Evolutionary conservation across 164 flowering plant genomes (phyloP), one percentile per base, ranked within the genome.

Genomic region (Warburgia ugandensis): DNA sequence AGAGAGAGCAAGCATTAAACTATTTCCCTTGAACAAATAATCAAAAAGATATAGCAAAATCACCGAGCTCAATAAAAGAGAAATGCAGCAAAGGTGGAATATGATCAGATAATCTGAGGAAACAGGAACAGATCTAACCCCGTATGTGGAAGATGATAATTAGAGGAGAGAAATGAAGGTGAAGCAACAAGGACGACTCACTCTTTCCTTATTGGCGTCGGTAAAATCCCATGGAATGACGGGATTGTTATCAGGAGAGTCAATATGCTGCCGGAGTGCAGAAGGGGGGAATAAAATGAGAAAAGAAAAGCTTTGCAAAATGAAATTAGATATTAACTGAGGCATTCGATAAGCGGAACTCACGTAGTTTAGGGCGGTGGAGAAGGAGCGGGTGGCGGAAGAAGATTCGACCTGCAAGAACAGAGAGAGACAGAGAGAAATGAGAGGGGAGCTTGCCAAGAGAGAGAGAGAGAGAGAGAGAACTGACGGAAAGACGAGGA

Each of bases 281-380:
- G 47, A 20, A 7, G 31, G 26, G 20, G 40, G 31, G n/a, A 17
- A 10, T 4, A 23, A 16, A 6, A 28, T 8, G 6, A 36, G 6
- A 26, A 14, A 13, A 10, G 11, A 22, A 21, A 5, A 23, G 43
- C 23, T 2, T 2, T 21, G 27, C 26, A 37, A 4, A 52, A 37
- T 10, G 38, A 3, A 52, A 27, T 12, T 12, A 30, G n/a, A n/a
- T 39, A 17, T 29, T 47, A 14, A 21, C 46, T 21, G 21, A 4
- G 30, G 27, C 54, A 1, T 23, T n/a, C 40, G 61, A 55, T 6
- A 8, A 20, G 12, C 27, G 10, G 38, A 21, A 57, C 97, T 84
- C 58, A 94, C 99, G 52, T 84, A 94, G 62, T 94, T 94, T 35
- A 94, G 69, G 33, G 99, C 97, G 30, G 99, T 89, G 51, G 99